Base-by-base conservation (phyloP, 2,329 filamentous ascomycete species). In the Fusarium caatingaense region DNA sequence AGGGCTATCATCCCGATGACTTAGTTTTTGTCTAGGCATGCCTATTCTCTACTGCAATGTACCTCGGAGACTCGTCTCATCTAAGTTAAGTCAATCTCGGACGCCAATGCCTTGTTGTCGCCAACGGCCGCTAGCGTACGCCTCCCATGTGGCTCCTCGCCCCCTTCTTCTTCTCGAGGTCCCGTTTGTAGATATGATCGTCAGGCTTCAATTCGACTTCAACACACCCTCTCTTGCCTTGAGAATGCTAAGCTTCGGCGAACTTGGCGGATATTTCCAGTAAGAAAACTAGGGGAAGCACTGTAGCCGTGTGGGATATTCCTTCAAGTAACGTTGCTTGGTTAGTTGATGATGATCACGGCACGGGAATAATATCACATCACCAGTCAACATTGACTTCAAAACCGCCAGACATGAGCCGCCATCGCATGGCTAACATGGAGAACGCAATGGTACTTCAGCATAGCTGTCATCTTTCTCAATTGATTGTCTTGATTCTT, bases 51-150 rank as follows among this genome's bases (percentile, higher is more conserved):
- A 55, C 40, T 69, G 23, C 34, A 68, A 50, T 42, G 49, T 51
- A 56, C 63, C 23, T 64, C 67, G 55, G 64, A 60, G 54, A 63
- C 64, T 58, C 54, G 54, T 71, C 67, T 70, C 67, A 64, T 70
- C 67, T 71, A 61, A 66, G 62, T 66, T 66, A 61, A 66, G 62
- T 66, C 60, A 64, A 70, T 64, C 57, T 72, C 60, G 60, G 68
- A 63, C 60, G 57, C 68, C 65, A 71, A 63, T 55, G 59, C 68
- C 53, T 57, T 60, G 68, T 59, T 71, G 68, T 68, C 56, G 54
- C 57, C 68, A 75, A 75, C 73, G 73, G 73, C 72, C 72, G 68
- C 69, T 74, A 75, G 72, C 60, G 73, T 64, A 61, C 48, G 62
- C 56, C 44, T 65, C 56, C 65, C 73, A 69, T 74, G 64, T 72